Conservation (phyloP, 257 asterid genomes). For the Pogostemon cablin region DNA sequence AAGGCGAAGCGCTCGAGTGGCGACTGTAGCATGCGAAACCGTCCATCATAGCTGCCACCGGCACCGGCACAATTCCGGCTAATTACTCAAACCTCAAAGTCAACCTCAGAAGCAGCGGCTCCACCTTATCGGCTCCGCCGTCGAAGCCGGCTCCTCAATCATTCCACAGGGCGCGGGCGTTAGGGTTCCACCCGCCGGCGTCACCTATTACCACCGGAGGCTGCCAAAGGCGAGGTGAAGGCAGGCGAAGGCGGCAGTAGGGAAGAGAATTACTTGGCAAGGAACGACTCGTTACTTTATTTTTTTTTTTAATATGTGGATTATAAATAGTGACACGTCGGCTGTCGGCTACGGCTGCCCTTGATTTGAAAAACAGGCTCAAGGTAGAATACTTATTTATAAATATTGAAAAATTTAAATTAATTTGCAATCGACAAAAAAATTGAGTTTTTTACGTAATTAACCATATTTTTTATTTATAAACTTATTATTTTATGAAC, state of each 20-base stretch:
- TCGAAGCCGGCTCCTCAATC: constrained; percentile 71
- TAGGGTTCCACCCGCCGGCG: constrained; percentile 63
- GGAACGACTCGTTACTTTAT: no score
- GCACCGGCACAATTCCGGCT: constrained; percentile 91
- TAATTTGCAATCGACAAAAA: no score
- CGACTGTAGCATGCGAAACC: constrained; percentile 89
- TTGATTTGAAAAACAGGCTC: no score
- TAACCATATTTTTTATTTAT: no score
- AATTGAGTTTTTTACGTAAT: no score
- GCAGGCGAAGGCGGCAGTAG: constrained; percentile 38
- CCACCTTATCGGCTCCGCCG: constrained; percentile 63
- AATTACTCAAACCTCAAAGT: constrained; percentile 76
- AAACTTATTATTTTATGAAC: no score
- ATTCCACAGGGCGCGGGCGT: constrained; percentile 63
- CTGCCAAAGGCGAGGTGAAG: neutral
- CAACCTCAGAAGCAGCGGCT: constrained; percentile 71
- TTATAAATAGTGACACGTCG: no score
- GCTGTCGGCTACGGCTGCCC: no score
- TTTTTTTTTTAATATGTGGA: no score
- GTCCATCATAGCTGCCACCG: constrained; percentile 80
- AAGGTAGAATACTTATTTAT: no score
- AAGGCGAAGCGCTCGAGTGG: constrained; percentile 87
- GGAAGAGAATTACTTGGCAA: constrained; percentile 51
- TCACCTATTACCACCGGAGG: constrained; percentile 47
- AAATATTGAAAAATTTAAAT: no score